Base-by-base conservation (phyloP, 2,329 filamentous ascomycete species). In the Alternaria consortialis region DNA sequence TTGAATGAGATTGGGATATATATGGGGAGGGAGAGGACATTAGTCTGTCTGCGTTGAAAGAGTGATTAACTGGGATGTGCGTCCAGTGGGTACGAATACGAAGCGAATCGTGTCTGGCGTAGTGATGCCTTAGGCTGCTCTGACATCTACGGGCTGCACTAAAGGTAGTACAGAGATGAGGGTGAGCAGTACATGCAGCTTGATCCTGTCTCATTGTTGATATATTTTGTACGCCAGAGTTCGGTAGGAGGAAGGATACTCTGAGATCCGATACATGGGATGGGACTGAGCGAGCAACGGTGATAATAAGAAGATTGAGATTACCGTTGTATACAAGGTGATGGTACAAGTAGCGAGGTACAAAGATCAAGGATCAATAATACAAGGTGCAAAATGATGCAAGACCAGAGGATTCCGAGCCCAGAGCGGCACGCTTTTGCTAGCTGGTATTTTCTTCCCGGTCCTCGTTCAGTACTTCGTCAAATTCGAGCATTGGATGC, bases 11-110 rank as follows among this genome's bases (percentile, higher is more conserved):
- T 61, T 11, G 36, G 7, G 4, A n/a, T 3, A 6, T 25, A 34
- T 12, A 13, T 58, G 42, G 20, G n/a, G 25, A 42, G 13, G 39
- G 39, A 23, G 13, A 51, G 8, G 27, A 46, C 17, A 12, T 12
- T 37, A 5, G 17, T 8, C n/a, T 60, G 53, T 36, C 32, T 56
- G 23, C 46, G 58, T n/a, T 53, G 34, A 56, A 17, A 15, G 13
- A 9, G 1, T 3, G 1, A 15, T 8, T 12, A 6, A 13, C 27
- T 37, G 12, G 4, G 13, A 7, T 12, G 9, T 15, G 27, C 39
- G 17, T 15, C 7, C 40, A 15, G 17, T 27, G 15, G 12, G 17
- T n/a, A 15, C 6, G 11, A 23, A n/a, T 17, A n/a, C 7, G 17
- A 13, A 1, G 31, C 17, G 5, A 7, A 48, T 12, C 8, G 46